phyloP scores from a whole-genome alignment of 441 rosid species.

The Populus hybrid region DNA sequence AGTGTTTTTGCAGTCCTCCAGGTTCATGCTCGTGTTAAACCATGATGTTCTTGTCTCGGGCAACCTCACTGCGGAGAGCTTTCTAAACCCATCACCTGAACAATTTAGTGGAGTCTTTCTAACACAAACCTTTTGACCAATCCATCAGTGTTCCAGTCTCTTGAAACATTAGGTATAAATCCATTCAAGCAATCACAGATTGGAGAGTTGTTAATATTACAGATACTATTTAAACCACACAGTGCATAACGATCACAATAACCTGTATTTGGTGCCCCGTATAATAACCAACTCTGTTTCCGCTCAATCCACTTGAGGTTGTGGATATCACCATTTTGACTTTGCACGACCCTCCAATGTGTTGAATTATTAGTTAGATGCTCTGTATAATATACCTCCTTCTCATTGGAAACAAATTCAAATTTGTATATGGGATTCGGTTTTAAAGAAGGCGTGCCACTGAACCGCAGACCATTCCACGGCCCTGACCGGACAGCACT shows the following conservation, averaged over 20 bases:
- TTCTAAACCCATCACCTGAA: conserved; percentile 39
- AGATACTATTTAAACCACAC: conserved; percentile 41
- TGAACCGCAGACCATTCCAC: conserved; percentile 3
- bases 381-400: background rate
- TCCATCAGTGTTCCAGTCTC: conserved; percentile 44
- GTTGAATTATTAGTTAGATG: background rate
- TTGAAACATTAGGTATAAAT: conserved; percentile 42
- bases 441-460: no score
- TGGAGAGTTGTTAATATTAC: conserved; percentile 46
- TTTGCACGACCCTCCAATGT: background rate
- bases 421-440: background rate
- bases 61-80: conserved; percentile 39
- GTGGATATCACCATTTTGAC: conserved; percentile 14
- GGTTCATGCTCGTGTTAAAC: background rate
- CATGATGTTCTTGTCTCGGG: conserved; percentile 49
- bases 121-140: conserved; percentile 54
- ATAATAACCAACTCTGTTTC: background rate
- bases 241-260: conserved; percentile 8
- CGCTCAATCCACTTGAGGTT: background rate
- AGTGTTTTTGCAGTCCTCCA: no score
- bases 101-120: conserved; percentile 45
- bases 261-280: background rate
- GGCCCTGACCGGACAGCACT: background rate
- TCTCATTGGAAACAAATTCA: background rate
- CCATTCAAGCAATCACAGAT: conserved; percentile 56